A percentile compares a stretch with the other conserved stretches of the same genome.
These are phyloP conservation scores for Pseudogymnoascus sp. DNA, from an alignment of 2,329 filamentous ascomycete genomes.

Conservation along the genomic window DNA sequence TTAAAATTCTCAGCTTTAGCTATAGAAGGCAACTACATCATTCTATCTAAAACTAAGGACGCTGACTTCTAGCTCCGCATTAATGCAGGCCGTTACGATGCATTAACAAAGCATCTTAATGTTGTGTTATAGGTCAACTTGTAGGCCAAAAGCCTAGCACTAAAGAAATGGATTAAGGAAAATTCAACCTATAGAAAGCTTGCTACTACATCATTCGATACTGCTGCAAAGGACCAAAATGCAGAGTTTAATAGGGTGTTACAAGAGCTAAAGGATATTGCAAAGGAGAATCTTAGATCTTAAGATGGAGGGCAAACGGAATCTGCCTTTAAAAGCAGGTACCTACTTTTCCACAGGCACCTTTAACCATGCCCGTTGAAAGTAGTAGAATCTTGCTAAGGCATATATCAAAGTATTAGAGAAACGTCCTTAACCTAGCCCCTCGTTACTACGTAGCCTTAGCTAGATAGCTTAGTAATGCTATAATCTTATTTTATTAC, in stretches of 20 bases:
- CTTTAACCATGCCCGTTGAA: too few relatives aligned
- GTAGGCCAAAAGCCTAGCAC: neutral
- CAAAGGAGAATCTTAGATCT: neutral
- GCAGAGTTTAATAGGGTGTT: neutral
- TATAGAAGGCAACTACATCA: neutral
- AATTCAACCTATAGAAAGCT: conserved; percentile 5
- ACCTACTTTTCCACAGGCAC: too few relatives aligned
- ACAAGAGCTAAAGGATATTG: neutral
- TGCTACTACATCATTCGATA: neutral
- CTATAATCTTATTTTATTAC: too few relatives aligned
- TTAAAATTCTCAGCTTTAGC: neutral
- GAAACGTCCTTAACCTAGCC: too few relatives aligned
- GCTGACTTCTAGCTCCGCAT: neutral
- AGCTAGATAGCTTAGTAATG: too few relatives aligned
- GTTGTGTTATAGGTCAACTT: conserved; percentile 5
- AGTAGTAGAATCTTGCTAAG: too few relatives aligned
- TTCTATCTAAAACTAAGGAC: conserved; percentile 1
- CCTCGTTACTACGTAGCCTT: too few relatives aligned
- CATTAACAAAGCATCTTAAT: neutral
- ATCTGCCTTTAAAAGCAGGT: too few relatives aligned
- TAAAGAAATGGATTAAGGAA: conserved; percentile 6
- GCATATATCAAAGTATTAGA: too few relatives aligned
- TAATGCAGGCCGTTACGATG: neutral
- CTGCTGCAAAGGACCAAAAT: conserved; percentile 1
- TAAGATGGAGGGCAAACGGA: neutral